Base-by-base conservation (phyloP, 805 yeast genomes). In the Torulaspora microellipsoides region DNA sequence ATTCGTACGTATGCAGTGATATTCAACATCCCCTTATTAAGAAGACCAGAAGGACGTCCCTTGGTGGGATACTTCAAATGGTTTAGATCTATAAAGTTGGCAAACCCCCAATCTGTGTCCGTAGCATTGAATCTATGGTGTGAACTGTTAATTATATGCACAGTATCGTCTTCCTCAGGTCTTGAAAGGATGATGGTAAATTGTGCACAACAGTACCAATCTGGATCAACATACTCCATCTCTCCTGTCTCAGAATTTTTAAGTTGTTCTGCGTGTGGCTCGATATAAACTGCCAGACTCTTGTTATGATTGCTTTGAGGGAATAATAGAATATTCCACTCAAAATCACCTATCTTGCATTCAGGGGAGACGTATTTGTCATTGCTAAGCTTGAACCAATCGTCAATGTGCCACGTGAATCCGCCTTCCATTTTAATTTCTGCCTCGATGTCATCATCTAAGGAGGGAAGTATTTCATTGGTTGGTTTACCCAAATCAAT, bases 41-140 rank as follows among this genome's bases (percentile, higher is more conserved):
- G 59, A 48, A 74, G 63, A 39, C 69, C 64, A 8, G 73, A 61
- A 3, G 64, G 60, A 31, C 64, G 62, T n/a, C 64, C 65, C 39
- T 64, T 64, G 2, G 62, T 52, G 31, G 69, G 71, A n/a, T 53
- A 47, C 47, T 66, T 64, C 46, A 82, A 66, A 48, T 70, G 70
- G 33, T 77, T 70, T 27, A 77, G 56, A 43, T 84, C 91, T 14
- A 80, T 68, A 55, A 88, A 81, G 46, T 81, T 81, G 8, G 90
- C 77, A 65, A 93, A 93, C 23, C 99, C 99, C 99, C 99, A 93
- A 63, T 93, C 99, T 1, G 86, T 77, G 43, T 86, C 95, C 36
- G 72, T 69, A 8, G 79, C 71, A 51, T 73, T 78, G 67, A 87
- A 93, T 49, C 99, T 70, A 60, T 89, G 96, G 45, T 78, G 77